phyloP scores from a whole-genome alignment of 108 stramenopile genomes.

The Cyclotella sp. region DNA sequence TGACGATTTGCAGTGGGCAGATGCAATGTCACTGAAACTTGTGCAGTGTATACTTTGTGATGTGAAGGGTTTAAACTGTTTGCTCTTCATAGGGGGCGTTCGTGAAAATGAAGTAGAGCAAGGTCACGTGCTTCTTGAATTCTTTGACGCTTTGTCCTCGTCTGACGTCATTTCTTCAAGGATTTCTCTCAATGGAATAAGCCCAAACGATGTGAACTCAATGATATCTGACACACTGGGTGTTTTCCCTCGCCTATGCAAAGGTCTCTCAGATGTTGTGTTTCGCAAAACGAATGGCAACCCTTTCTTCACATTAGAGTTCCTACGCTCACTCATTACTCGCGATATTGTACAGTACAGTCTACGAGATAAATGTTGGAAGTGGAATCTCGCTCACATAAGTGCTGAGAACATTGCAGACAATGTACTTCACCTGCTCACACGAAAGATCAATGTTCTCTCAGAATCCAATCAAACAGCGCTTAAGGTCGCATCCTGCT shows the following conservation, averaged over 20 bases:
- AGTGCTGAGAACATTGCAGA: slow-evolving; percentile 38
- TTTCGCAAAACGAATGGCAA: too few relatives aligned
- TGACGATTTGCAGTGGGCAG: too few relatives aligned
- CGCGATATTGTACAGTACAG: slow-evolving; percentile 15
- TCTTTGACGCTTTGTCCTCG: background rate
- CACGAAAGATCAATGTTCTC: slow-evolving; percentile 36
- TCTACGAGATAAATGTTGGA: slow-evolving; percentile 22
- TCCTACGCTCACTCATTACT: slow-evolving; percentile 32
- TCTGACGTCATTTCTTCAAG: slow-evolving; percentile 6
- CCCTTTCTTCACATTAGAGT: too few relatives aligned
- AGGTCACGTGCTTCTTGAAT: too few relatives aligned
- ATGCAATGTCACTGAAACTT: background rate
- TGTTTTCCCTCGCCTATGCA: slow-evolving; percentile 27
- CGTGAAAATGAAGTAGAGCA: slow-evolving; percentile 12
- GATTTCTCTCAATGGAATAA: slow-evolving; percentile 27
- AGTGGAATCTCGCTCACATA: slow-evolving; percentile 45
- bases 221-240: too few relatives aligned
- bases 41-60: background rate
- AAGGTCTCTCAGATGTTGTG: slow-evolving; percentile 31
- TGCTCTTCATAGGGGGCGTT: slow-evolving; percentile 43
- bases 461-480: slow-evolving; percentile 17
- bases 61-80: background rate
- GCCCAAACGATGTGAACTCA: slow-evolving; percentile 22
- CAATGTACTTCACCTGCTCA: slow-evolving; percentile 53
- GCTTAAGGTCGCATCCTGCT: slow-evolving; percentile 48